phyloP scores from a whole-genome alignment of 1,284 basidiomycete species.

The Xerocomus amazonicus region DNA sequence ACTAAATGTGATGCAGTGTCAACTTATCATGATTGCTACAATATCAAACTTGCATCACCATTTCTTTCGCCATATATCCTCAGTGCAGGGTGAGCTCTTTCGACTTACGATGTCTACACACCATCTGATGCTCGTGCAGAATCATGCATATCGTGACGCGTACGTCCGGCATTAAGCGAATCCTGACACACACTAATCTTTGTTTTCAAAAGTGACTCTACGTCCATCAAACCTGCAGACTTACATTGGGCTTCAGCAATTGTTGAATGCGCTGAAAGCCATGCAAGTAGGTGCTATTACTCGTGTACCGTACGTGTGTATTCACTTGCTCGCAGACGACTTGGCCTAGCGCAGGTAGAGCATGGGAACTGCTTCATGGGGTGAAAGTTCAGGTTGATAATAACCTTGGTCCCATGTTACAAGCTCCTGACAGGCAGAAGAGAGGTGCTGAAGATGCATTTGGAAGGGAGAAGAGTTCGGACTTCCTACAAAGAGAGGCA shows the following conservation, averaged over 20 bases:
- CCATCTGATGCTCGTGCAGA: constrained; percentile 37
- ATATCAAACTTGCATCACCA: constrained; percentile 60
- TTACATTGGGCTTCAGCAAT: constrained; percentile 62
- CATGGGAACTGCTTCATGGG: constrained; percentile 68
- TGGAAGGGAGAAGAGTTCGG: constrained; percentile 48
- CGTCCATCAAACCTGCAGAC: constrained; percentile 69
- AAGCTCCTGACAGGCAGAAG: constrained; percentile 48
- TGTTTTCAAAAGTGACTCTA: constrained; percentile 52
- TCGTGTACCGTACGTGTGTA: constrained; percentile 1
- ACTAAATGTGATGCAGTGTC: constrained; percentile 42
- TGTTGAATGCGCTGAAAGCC: constrained; percentile 62
- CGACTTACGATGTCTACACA: neutral
- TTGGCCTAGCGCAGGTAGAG: constrained; percentile 75
- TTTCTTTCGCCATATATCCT: constrained; percentile 75
- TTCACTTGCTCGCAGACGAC: constrained; percentile 36
- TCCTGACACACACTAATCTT: constrained; percentile 5
- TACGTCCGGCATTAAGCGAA: constrained; percentile 34
- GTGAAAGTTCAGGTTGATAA: constrained; percentile 56
- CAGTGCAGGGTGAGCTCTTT: constrained; percentile 60
- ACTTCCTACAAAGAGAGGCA: constrained; percentile 44
- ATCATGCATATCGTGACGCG: constrained; percentile 82
- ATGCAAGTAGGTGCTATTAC: constrained; percentile 53
- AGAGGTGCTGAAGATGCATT: constrained; percentile 65
- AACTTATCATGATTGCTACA: constrained; percentile 58
- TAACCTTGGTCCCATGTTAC: constrained; percentile 34